Percentiles rank a stretch among this genome's conserved stretches.
Evolutionary conservation across 176 grass and related monocot genomes (phyloP).

Genomic region (Urochloa ruziziensis): DNA sequence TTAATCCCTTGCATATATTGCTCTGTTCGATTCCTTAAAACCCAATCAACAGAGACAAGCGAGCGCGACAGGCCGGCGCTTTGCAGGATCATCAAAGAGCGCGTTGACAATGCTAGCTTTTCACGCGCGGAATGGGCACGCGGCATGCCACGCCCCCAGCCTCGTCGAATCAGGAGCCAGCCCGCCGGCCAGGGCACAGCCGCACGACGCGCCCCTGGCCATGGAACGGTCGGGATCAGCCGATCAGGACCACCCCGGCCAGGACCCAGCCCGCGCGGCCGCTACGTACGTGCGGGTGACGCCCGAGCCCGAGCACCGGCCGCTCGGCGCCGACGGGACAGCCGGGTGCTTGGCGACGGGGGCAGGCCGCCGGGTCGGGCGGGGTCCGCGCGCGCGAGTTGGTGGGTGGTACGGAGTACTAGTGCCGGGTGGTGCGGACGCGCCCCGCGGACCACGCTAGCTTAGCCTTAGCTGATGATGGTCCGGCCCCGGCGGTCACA

Average conservation of each 20-base stretch:
- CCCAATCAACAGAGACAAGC: conserved; percentile 34
- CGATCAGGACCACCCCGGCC: conserved; percentile 15
- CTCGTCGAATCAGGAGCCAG: not conserved
- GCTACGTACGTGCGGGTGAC: not conserved
- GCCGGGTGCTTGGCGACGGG: not conserved
- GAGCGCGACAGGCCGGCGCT: conserved; percentile 13
- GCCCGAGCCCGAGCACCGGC: not conserved
- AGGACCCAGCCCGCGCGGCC: too few relatives aligned
- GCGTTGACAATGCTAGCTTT: conserved; percentile 22
- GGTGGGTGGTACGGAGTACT: not conserved
- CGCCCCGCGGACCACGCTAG: conserved; percentile 13
- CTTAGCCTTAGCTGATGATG: not conserved
- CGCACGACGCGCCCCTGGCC: not conserved
- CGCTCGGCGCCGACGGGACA: not conserved
- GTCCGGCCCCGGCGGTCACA: conserved; percentile 18
- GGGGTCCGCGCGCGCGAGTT: not conserved
- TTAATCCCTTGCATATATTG: not conserved
- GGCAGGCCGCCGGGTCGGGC: too few relatives aligned
- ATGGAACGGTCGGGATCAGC: not conserved
- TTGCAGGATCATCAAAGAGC: conserved; percentile 14
- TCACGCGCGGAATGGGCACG: too few relatives aligned
- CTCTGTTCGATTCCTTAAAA: conserved; percentile 14
- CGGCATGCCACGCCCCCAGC: not conserved
- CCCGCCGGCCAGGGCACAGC: not conserved
- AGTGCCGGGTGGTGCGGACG: conserved; percentile 28